Evolutionary conservation across 352 stramenopile genomes (phyloP), one percentile per base, ranked within the genome.

Genomic region (Phytophthora pseudosyringae): DNA sequence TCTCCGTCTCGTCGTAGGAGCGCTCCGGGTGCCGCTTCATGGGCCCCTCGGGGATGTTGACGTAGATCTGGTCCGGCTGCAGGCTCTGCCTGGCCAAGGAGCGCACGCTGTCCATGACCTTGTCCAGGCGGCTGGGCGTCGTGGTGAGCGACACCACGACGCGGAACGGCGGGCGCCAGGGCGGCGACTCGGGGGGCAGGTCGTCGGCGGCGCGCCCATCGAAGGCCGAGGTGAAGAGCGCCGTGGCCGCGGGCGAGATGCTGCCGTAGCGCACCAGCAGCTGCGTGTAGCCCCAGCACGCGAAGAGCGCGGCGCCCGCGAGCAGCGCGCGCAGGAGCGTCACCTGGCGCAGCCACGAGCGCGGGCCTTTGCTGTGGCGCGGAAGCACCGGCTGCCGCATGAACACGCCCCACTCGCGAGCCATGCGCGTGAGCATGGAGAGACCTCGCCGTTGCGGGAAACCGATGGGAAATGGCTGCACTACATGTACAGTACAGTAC

Each of bases 121-220:
- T 93, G 49, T 81, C 71, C 32, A 94, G 62, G 5, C 86, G 80
- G 57, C 73, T 85, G 7, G 83, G 83, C 35, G 83, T 93, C 16
- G 83, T 94, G 12, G 86, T 94, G 40, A 94, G 78, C 32, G 82
- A 91, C 47, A 94, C 82, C 5, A 94, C 83, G n/a, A 94, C 83
- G 43, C 82, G 78, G 62, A 94, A 94, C 1, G 60, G 50, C 3
- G 83, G 83, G n/a, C 82, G 78, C 83, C 86, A 94, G 1, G 64
- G 51, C 7, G 75, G 71, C 3, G 72, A 75, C 5, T 16, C n/a
- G 3, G 74, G 74, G 12, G 76, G 73, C 33, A 76, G 76, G 64
- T 94, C 82, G 13, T 67, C 53, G 5, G 69, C 71, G 0, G 46
- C 39, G 16, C 83, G 78, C 2, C 85, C 85, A 21, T 81, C 58